Conservation (phyloP, 257 asterid species). For the Agastache rugosa region DNA sequence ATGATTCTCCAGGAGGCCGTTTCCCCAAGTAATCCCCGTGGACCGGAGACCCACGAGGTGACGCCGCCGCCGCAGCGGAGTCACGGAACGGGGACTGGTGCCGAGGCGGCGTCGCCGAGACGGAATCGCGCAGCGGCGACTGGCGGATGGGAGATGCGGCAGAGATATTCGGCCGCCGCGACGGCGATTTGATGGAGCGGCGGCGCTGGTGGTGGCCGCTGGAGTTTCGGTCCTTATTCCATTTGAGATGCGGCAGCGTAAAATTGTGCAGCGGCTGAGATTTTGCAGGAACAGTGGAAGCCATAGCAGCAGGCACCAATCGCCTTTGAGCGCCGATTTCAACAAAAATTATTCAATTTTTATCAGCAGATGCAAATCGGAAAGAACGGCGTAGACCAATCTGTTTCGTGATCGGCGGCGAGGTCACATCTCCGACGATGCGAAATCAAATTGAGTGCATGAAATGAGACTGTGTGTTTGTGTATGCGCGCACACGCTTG, state of each 20-base stretch:
- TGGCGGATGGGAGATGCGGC: slow-evolving; percentile 55
- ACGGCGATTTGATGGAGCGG: slow-evolving; percentile 60
- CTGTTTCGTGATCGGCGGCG: slow-evolving; percentile 40
- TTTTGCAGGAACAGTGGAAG: slow-evolving; percentile 65
- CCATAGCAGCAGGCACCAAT: slow-evolving; percentile 39
- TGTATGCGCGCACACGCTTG: background rate
- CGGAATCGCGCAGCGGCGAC: slow-evolving; percentile 54
- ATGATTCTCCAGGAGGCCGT: slow-evolving; percentile 46
- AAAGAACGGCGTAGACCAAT: background rate
- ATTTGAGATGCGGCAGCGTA: slow-evolving; percentile 61
- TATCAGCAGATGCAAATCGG: slow-evolving; percentile 23
- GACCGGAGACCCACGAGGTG: slow-evolving; percentile 40
- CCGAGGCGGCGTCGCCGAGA: slow-evolving; percentile 37
- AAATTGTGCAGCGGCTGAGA: slow-evolving; percentile 78
- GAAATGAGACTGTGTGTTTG: slow-evolving; percentile 9
- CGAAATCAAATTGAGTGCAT: slow-evolving; percentile 27
- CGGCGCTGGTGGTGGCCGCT: slow-evolving; percentile 56
- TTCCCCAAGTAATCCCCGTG: slow-evolving; percentile 42
- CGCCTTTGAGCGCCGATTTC: slow-evolving; percentile 32
- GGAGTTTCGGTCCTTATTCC: slow-evolving; percentile 68
- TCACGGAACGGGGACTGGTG: slow-evolving; percentile 47
- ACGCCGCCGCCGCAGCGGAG: slow-evolving; percentile 25
- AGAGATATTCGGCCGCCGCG: slow-evolving; percentile 44
- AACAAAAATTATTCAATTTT: slow-evolving; percentile 1
- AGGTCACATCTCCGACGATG: slow-evolving; percentile 16